Conservation (phyloP, 306 rosid genomes). For the Trifolium repens region DNA sequence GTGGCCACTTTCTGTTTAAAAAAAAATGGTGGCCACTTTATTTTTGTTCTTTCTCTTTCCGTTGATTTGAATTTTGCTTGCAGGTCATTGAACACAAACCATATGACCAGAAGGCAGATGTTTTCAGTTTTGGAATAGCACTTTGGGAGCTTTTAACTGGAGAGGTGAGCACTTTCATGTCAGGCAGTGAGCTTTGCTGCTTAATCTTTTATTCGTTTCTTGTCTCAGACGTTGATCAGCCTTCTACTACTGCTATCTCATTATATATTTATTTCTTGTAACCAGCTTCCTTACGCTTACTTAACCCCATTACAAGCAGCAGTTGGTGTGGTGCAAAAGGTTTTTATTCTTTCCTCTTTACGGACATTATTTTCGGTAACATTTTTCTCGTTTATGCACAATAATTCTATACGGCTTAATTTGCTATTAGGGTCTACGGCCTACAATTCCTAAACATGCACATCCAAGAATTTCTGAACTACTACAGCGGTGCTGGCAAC, state of each 20-base stretch:
- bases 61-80: constrained; percentile 48
- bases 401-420: constrained; percentile 32
- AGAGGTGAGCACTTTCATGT: constrained; percentile 67
- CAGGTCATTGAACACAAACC: constrained; percentile 99
- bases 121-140: constrained; percentile 93
- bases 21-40: constrained; percentile 34
- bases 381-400: constrained; percentile 15
- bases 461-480: constrained; percentile 75
- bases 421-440: constrained; percentile 75
- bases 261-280: constrained; percentile 37
- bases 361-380: background rate
- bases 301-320: constrained; percentile 98
- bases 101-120: constrained; percentile 93
- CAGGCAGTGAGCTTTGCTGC: constrained; percentile 27
- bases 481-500: constrained; percentile 90
- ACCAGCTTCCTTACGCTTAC: constrained; percentile 85
- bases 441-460: constrained; percentile 74
- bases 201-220: constrained; percentile 24
- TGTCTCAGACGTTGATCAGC: constrained; percentile 10
- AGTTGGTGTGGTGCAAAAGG: constrained; percentile 99
- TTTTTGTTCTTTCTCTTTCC: constrained; percentile 31
- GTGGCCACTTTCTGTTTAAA: no score
- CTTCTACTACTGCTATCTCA: constrained; percentile 33
- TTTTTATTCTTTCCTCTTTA: constrained; percentile 43
- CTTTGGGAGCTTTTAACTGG: constrained; percentile 99